These are phyloP conservation scores for Platanthera zijinensis DNA, from an alignment of 106 monocot genomes.

Conservation along the genomic window DNA sequence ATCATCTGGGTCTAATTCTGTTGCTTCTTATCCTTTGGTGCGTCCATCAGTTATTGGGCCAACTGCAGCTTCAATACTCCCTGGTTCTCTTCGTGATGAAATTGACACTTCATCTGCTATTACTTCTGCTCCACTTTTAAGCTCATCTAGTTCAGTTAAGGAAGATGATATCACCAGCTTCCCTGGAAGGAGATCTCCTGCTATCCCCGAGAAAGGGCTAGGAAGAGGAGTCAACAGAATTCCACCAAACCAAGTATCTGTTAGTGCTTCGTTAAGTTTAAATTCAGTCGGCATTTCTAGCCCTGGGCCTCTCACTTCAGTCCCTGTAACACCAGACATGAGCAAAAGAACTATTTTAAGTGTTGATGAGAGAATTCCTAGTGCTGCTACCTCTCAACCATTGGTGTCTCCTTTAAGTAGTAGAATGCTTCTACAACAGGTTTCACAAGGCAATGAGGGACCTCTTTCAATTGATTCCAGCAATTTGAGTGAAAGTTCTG, in stretches of 20 bases:
- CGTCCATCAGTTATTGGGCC: slow-evolving; percentile 28
- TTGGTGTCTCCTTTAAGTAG: slow-evolving; percentile 61
- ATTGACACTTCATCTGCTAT: slow-evolving; percentile 33
- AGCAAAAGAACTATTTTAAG: slow-evolving; percentile 40
- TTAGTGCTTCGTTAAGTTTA: slow-evolving; percentile 36
- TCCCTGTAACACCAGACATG: slow-evolving; percentile 39
- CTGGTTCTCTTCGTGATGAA: slow-evolving; percentile 35
- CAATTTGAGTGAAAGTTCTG: slow-evolving; percentile 34
- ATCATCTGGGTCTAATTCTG: slow-evolving; percentile 15
- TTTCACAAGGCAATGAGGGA: slow-evolving; percentile 53
- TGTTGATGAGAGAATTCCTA: slow-evolving; percentile 61
- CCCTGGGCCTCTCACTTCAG: slow-evolving; percentile 32
- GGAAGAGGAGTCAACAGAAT: slow-evolving; percentile 48
- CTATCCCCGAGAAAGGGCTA: slow-evolving; percentile 50
- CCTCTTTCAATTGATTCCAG: slow-evolving; percentile 31
- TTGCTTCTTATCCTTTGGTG: slow-evolving; percentile 27
- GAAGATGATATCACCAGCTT: slow-evolving; percentile 61
- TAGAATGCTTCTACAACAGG: slow-evolving; percentile 44
- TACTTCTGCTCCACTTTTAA: slow-evolving; percentile 25
- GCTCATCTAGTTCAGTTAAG: slow-evolving; percentile 33
- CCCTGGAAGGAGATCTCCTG: slow-evolving; percentile 62
- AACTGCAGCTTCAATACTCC: slow-evolving; percentile 32
- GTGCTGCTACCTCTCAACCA: slow-evolving; percentile 40
- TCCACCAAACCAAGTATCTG: slow-evolving; percentile 37
- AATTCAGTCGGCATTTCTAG: slow-evolving; percentile 36